phyloP scores from a whole-genome alignment of 2,329 filamentous ascomycete species.

The Hirsutella rhossiliensis region DNA sequence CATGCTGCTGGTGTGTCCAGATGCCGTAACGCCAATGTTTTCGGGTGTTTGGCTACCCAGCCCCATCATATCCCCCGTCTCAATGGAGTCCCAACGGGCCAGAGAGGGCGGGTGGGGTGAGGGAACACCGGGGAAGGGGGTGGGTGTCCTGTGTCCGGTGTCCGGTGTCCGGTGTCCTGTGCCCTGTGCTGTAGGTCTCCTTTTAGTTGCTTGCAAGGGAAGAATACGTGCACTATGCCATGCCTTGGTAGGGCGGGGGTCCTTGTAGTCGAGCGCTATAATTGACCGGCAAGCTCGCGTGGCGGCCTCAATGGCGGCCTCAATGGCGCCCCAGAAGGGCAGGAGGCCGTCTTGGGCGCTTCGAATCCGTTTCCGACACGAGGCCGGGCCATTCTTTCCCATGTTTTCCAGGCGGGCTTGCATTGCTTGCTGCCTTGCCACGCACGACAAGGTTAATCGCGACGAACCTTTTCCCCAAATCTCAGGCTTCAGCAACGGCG shows the following conservation, averaged over 20 bases:
- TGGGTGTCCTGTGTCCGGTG: not conserved
- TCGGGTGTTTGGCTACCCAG: not conserved
- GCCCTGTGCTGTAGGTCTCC: not conserved
- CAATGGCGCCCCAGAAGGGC: not conserved
- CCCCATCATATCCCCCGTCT: not conserved
- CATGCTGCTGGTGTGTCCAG: conserved; percentile 9
- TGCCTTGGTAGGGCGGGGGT: no score
- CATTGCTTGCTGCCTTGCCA: no score
- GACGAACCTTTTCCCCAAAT: no score
- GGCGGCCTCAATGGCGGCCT: conserved; percentile 1
- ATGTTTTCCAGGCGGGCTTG: no score
- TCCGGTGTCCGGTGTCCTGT: no score
- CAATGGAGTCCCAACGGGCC: not conserved
- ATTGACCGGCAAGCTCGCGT: not conserved
- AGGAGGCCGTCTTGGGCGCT: no score
- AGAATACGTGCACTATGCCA: not conserved
- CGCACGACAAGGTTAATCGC: no score
- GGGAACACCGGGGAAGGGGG: not conserved
- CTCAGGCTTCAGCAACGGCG: not conserved
- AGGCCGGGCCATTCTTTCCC: no score
- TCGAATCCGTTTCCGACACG: no score
- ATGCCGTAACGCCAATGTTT: not conserved
- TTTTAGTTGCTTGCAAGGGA: not conserved
- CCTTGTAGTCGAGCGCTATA: not conserved
- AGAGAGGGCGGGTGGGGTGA: not conserved